These are phyloP conservation scores for Przewalskia tangutica DNA, from an alignment of 257 asterid species.

Conservation along the genomic window DNA sequence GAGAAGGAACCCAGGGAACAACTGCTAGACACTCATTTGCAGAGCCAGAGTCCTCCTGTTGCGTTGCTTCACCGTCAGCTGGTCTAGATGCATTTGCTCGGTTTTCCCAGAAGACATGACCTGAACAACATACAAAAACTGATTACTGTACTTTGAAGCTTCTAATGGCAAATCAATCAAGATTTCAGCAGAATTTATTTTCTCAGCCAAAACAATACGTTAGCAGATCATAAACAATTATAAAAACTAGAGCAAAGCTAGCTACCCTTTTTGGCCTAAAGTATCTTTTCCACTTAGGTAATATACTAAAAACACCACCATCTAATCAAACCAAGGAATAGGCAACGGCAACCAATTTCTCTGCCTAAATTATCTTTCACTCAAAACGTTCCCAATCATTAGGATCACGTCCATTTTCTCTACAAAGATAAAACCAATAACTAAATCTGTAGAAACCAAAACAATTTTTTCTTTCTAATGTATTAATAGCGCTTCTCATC, in stretches of 20 bases:
- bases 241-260: background rate
- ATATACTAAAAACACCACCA: background rate
- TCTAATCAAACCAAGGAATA: background rate
- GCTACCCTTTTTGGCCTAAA: background rate
- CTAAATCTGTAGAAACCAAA: background rate
- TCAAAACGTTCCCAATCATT: background rate
- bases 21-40: constrained; percentile 40
- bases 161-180: background rate
- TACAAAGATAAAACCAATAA: background rate
- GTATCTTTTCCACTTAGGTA: background rate
- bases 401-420: background rate
- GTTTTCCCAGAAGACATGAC: constrained; percentile 27
- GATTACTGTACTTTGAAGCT: background rate
- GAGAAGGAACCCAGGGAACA: constrained; percentile 64
- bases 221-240: background rate
- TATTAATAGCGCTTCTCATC: background rate
- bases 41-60: constrained; percentile 10
- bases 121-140: constrained; percentile 23
- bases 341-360: background rate
- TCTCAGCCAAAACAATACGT: background rate
- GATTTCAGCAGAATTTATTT: background rate
- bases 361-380: no score
- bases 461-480: background rate
- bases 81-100: constrained; percentile 22
- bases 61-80: constrained; percentile 10